Conservation (phyloP, 148 eudicot genomes). For the Selenicereus undatus region DNA sequence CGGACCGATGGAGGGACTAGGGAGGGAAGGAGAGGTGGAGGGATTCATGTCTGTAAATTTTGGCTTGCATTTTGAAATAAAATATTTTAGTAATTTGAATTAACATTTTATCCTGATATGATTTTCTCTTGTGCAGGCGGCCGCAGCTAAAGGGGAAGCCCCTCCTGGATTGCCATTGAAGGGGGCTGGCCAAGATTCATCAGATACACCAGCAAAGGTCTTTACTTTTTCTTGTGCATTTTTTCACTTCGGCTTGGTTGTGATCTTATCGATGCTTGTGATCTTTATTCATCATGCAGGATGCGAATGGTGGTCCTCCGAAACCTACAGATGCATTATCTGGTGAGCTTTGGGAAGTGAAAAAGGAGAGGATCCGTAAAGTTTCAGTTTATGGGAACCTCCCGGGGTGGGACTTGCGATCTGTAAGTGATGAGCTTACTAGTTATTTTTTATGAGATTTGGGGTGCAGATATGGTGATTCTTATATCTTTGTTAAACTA, state of each 20-base stretch:
- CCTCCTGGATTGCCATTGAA: slow-evolving; percentile 94
- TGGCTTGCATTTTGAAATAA: neutral
- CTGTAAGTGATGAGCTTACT: slow-evolving; percentile 55
- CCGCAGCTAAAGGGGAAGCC: slow-evolving; percentile 97
- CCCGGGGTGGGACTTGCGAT: slow-evolving; percentile 95
- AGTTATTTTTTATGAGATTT: neutral
- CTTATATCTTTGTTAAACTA: neutral
- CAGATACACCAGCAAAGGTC: slow-evolving; percentile 78
- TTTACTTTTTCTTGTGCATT: slow-evolving; percentile 1
- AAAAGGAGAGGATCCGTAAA: slow-evolving; percentile 77
- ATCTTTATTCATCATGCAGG: slow-evolving; percentile 40
- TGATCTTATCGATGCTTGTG: slow-evolving; percentile 12
- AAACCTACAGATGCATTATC: slow-evolving; percentile 83
- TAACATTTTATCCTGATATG: neutral
- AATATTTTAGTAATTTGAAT: neutral
- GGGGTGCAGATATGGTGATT: neutral
- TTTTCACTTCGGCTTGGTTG: slow-evolving; percentile 14
- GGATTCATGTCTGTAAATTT: neutral
- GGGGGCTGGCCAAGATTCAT: slow-evolving; percentile 94
- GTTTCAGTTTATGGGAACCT: slow-evolving; percentile 70
- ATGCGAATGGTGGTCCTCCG: slow-evolving; percentile 60
- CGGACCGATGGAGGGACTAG: neutral
- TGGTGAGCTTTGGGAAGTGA: slow-evolving; percentile 99
- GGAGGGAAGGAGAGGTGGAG: neutral
- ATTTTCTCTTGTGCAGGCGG: slow-evolving; percentile 51